Conservation (phyloP, 2,329 filamentous ascomycete genomes). For the Penicillium fuscoglaucum region DNA sequence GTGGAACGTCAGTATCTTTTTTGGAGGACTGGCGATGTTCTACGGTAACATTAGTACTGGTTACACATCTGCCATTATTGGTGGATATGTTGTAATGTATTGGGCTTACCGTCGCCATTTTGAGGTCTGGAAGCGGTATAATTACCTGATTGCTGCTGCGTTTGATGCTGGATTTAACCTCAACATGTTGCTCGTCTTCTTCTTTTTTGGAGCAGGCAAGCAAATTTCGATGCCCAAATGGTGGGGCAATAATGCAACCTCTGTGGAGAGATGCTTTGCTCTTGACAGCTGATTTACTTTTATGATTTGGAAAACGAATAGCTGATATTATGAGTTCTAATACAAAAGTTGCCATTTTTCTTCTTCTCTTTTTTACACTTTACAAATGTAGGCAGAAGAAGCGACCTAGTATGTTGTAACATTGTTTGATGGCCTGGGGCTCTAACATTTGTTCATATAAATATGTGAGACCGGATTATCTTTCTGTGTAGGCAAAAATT, state of each 20-base stretch:
- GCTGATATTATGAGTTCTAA: neutral
- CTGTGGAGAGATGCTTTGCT: constrained; percentile 62
- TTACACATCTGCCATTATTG: constrained; percentile 57
- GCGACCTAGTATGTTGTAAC: neutral
- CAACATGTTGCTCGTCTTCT: constrained; percentile 62
- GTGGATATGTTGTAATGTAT: constrained; percentile 62
- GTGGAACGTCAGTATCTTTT: constrained; percentile 65
- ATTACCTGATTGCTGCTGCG: constrained; percentile 61
- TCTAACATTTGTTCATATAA: neutral
- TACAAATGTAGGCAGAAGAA: neutral
- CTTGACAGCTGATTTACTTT: constrained; percentile 30
- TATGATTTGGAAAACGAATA: neutral
- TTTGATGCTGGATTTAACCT: constrained; percentile 65
- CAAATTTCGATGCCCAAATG: constrained; percentile 61
- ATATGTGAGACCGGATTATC: neutral
- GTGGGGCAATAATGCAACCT: constrained; percentile 61
- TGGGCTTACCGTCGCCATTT: constrained; percentile 59
- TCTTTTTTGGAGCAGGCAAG: constrained; percentile 59
- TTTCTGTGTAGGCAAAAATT: neutral
- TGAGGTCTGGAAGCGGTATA: constrained; percentile 60
- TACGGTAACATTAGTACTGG: constrained; percentile 64
- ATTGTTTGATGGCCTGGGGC: neutral
- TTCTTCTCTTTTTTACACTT: neutral
- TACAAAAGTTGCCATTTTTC: neutral
- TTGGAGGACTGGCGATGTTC: constrained; percentile 55